These are phyloP conservation scores for Candida maltosa DNA, from an alignment of 805 yeast genomes.

Conservation along the genomic window DNA sequence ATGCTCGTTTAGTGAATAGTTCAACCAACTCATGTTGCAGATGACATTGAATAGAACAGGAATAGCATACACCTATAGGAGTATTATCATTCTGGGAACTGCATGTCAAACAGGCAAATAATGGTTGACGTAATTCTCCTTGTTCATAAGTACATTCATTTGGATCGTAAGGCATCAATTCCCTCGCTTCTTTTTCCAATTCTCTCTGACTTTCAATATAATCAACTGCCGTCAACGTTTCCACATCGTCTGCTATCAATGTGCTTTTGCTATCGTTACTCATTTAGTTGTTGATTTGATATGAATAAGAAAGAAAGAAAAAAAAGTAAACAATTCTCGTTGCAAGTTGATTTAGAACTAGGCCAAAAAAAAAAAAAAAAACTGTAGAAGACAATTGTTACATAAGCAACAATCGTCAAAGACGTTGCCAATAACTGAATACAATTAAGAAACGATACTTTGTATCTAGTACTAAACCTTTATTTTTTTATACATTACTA, in stretches of 20 bases:
- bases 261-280: too few species aligned
- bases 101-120: slow-evolving; percentile 87
- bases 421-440: too few species aligned
- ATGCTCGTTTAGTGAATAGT: slow-evolving; percentile 72
- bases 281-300: too few species aligned
- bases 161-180: slow-evolving; percentile 85
- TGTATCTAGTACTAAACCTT: slow-evolving; percentile 3
- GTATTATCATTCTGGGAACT: slow-evolving; percentile 29
- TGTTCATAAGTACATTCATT: slow-evolving; percentile 69
- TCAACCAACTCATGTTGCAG: slow-evolving; percentile 84
- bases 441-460: too few species aligned
- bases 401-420: too few species aligned
- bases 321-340: too few species aligned
- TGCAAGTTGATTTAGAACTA: too few species aligned
- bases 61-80: slow-evolving; percentile 78
- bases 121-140: slow-evolving; percentile 73
- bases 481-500: slow-evolving; percentile 2
- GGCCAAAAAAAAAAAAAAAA: too few species aligned
- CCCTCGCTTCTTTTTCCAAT: slow-evolving; percentile 71
- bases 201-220: slow-evolving; percentile 40
- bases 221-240: slow-evolving; percentile 43
- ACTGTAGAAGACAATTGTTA: too few species aligned
- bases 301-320: too few species aligned
- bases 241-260: too few species aligned
- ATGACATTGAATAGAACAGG: slow-evolving; percentile 92